These are phyloP conservation scores for Euryodendron excelsum DNA, from an alignment of 148 eudicot species.

Conservation along the genomic window DNA sequence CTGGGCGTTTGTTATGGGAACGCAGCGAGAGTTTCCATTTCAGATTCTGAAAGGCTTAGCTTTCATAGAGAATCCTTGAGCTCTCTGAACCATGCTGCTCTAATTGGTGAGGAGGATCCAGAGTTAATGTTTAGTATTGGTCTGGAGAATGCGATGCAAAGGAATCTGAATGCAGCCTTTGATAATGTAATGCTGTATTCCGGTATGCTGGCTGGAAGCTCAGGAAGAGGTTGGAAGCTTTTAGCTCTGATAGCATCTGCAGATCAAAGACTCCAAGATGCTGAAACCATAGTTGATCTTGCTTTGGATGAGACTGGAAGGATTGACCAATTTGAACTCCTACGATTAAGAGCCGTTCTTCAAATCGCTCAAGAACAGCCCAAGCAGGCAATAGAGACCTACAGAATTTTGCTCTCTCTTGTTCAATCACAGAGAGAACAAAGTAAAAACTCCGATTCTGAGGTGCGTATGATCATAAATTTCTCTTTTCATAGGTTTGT, in stretches of 20 bases:
- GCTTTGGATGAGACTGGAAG: slow-evolving; percentile 70
- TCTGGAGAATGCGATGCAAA: slow-evolving; percentile 66
- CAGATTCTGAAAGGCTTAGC: slow-evolving; percentile 50
- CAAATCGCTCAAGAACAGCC: slow-evolving; percentile 70
- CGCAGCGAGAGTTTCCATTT: slow-evolving; percentile 57
- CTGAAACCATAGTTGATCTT: slow-evolving; percentile 79
- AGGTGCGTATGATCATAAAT: slow-evolving; percentile 35
- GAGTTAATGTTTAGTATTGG: slow-evolving; percentile 60
- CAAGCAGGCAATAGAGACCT: slow-evolving; percentile 82
- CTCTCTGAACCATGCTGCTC: slow-evolving; percentile 44
- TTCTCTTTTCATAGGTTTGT: neutral
- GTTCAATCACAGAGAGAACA: slow-evolving; percentile 56
- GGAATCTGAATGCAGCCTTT: slow-evolving; percentile 65
- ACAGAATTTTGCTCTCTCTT: slow-evolving; percentile 59
- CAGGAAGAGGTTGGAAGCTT: slow-evolving; percentile 60
- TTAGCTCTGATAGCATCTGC: slow-evolving; percentile 73
- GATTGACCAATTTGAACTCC: slow-evolving; percentile 54
- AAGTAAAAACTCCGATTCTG: slow-evolving; percentile 10
- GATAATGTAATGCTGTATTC: slow-evolving; percentile 57
- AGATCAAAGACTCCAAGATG: slow-evolving; percentile 69
- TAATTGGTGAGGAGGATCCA: slow-evolving; percentile 43
- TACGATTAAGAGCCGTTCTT: slow-evolving; percentile 68
- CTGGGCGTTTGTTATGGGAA: slow-evolving; percentile 81
- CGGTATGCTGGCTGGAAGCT: slow-evolving; percentile 60
- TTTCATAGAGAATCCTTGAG: slow-evolving; percentile 50